Conservation (phyloP, 768 basidiomycete species). For the Trametes punicea region DNA sequence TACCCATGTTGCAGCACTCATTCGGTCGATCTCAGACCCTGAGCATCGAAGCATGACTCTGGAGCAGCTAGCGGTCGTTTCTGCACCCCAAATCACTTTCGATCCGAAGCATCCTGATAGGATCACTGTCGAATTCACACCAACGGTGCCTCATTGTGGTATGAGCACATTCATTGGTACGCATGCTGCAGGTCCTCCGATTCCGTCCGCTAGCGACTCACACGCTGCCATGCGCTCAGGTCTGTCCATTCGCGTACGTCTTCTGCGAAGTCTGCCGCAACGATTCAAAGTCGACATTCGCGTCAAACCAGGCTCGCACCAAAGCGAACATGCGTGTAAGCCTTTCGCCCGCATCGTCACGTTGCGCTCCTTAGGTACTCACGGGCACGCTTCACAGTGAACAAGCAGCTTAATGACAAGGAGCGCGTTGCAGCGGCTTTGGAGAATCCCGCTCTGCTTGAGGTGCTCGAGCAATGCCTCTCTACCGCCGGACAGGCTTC, state of each 20-base stretch:
- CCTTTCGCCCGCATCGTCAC: not conserved
- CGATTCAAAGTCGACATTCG: slow-evolving; percentile 94
- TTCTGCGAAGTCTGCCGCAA: slow-evolving; percentile 84
- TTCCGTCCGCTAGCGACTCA: not conserved
- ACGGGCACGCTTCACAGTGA: slow-evolving; percentile 51
- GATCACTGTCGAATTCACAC: slow-evolving; percentile 89
- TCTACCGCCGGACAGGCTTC: slow-evolving; percentile 19
- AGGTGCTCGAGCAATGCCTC: slow-evolving; percentile 82
- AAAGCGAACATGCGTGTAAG: slow-evolving; percentile 86
- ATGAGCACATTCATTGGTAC: slow-evolving; percentile 95
- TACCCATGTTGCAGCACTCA: slow-evolving; percentile 59
- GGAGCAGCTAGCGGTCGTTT: slow-evolving; percentile 95
- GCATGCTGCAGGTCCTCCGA: slow-evolving; percentile 24
- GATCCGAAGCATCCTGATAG: slow-evolving; percentile 48
- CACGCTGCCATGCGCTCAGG: slow-evolving; percentile 43
- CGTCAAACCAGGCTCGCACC: slow-evolving; percentile 92
- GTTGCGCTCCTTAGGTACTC: not conserved
- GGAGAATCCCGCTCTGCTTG: slow-evolving; percentile 84
- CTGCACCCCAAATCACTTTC: slow-evolving; percentile 75
- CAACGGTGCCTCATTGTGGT: slow-evolving; percentile 96
- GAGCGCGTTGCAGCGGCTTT: slow-evolving; percentile 96
- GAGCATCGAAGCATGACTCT: slow-evolving; percentile 89
- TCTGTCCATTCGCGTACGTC: slow-evolving; percentile 90
- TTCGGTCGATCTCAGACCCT: slow-evolving; percentile 90
- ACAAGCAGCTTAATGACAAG: slow-evolving; percentile 99